These are phyloP conservation scores for Apiospora sp. DNA, from an alignment of 2,329 filamentous ascomycete species.

Conservation along the genomic window DNA sequence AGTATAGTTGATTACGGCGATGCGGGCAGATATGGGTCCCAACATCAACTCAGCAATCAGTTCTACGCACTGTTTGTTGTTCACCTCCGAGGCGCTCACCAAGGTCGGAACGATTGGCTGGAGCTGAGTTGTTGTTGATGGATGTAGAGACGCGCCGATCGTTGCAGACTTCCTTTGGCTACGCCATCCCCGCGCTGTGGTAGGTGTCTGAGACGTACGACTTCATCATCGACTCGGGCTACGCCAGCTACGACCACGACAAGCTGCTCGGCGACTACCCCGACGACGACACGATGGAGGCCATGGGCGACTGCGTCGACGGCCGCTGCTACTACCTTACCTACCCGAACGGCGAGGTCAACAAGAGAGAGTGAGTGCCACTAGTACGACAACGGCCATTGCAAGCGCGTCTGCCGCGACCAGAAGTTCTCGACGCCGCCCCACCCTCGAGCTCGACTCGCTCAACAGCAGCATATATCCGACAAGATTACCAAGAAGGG, in stretches of 20 bases:
- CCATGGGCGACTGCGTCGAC: constrained; percentile 39
- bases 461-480: constrained; percentile 36
- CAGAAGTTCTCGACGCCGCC: constrained; percentile 40
- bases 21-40: no score
- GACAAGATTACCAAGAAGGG: constrained; percentile 38
- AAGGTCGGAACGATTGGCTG: no score
- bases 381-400: constrained; percentile 23
- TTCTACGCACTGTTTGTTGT: no score
- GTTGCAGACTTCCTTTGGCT: constrained; percentile 43
- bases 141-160: no score
- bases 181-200: constrained; percentile 44
- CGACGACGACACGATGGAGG: constrained; percentile 32
- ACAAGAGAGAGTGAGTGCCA: constrained; percentile 27
- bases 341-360: constrained; percentile 35
- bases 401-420: constrained; percentile 30
- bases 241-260: constrained; percentile 32
- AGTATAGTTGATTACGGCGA: no score
- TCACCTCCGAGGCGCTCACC: no score
- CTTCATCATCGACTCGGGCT: constrained; percentile 45
- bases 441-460: constrained; percentile 36
- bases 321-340: constrained; percentile 44
- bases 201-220: constrained; percentile 34
- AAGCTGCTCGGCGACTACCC: constrained; percentile 37
- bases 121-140: no score
- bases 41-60: no score